Evolutionary conservation across 495 filamentous ascomycete genomes (phyloP).

Genomic region (Daldinia bambusicola): DNA sequence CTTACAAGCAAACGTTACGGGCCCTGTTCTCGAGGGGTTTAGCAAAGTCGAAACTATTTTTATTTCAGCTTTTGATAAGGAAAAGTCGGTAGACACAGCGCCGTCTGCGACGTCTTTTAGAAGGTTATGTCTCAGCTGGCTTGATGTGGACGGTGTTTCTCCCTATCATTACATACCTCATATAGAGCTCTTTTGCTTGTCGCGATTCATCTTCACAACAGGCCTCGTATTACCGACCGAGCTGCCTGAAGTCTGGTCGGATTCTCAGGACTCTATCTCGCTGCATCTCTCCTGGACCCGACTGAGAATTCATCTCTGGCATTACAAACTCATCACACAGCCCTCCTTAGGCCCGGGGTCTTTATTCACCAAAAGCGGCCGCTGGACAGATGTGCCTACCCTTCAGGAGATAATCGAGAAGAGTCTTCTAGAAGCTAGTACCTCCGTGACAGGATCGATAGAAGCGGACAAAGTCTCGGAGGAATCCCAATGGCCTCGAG

Average conservation of each 20-base stretch:
- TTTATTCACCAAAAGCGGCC: slow-evolving; percentile 53
- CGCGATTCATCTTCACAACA: slow-evolving; percentile 71
- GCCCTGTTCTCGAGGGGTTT: slow-evolving; percentile 72
- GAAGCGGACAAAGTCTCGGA: slow-evolving; percentile 47
- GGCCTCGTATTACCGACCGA: slow-evolving; percentile 46
- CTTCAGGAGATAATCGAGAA: slow-evolving; percentile 61
- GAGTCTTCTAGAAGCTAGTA: slow-evolving; percentile 36
- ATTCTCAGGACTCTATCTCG: slow-evolving; percentile 20
- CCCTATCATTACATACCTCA: slow-evolving; percentile 85
- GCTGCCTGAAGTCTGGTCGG: slow-evolving; percentile 16
- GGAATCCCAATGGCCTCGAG: slow-evolving; percentile 45
- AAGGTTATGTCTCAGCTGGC: slow-evolving; percentile 65
- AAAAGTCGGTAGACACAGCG: slow-evolving; percentile 8
- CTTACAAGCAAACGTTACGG: slow-evolving; percentile 90
- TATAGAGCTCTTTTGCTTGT: slow-evolving; percentile 82
- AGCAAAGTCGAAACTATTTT: slow-evolving; percentile 47
- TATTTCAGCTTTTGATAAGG: slow-evolving; percentile 27
- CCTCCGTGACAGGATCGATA: slow-evolving; percentile 50
- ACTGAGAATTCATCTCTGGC: slow-evolving; percentile 80
- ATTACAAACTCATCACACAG: slow-evolving; percentile 88
- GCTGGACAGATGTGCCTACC: slow-evolving; percentile 61
- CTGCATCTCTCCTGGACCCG: slow-evolving; percentile 60
- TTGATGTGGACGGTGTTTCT: slow-evolving; percentile 85
- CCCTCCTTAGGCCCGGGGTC: slow-evolving; percentile 66
- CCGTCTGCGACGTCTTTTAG: slow-evolving; percentile 34